Evolutionary conservation across 805 yeast species (phyloP).

Genomic region (Sungouiozyma intestinalis): DNA sequence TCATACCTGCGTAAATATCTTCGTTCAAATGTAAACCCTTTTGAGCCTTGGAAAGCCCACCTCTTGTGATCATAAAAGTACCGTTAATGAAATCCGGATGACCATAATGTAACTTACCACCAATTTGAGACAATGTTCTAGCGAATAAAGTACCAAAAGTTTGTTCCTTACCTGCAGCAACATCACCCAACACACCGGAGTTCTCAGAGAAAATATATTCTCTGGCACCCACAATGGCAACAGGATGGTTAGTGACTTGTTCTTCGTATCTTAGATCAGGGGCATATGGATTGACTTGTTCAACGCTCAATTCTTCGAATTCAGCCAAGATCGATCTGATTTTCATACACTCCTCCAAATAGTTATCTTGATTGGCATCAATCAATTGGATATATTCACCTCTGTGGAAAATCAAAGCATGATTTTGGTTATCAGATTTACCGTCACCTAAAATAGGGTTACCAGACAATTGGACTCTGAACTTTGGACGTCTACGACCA

Average conservation of each 20-base stretch:
- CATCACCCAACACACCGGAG: constrained; percentile 78
- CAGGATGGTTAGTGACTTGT: constrained; percentile 47
- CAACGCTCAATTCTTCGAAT: constrained; percentile 67
- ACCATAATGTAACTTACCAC: constrained; percentile 81
- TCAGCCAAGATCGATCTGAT: constrained; percentile 74
- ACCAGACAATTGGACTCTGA: constrained; percentile 70
- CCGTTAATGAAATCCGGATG: constrained; percentile 79
- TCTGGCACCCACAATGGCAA: constrained; percentile 80
- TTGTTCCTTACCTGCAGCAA: constrained; percentile 87
- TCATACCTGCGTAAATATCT: constrained; percentile 87
- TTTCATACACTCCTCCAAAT: constrained; percentile 75
- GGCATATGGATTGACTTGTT: constrained; percentile 74
- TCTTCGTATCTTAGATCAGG: constrained; percentile 54
- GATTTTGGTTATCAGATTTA: constrained; percentile 80
- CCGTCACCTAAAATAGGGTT: constrained; percentile 84
- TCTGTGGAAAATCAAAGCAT: constrained; percentile 66
- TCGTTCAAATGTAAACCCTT: constrained; percentile 78
- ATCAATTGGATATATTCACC: constrained; percentile 80
- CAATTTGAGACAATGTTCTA: constrained; percentile 73
- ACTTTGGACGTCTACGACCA: constrained; percentile 68
- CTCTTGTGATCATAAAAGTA: constrained; percentile 72
- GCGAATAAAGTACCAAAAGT: constrained; percentile 81
- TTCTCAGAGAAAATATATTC: constrained; percentile 82
- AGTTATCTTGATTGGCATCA: constrained; percentile 83
- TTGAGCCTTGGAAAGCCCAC: constrained; percentile 83